These are phyloP conservation scores for Xeromyces bisporus DNA, from an alignment of 495 filamentous ascomycete species.

Conservation along the genomic window DNA sequence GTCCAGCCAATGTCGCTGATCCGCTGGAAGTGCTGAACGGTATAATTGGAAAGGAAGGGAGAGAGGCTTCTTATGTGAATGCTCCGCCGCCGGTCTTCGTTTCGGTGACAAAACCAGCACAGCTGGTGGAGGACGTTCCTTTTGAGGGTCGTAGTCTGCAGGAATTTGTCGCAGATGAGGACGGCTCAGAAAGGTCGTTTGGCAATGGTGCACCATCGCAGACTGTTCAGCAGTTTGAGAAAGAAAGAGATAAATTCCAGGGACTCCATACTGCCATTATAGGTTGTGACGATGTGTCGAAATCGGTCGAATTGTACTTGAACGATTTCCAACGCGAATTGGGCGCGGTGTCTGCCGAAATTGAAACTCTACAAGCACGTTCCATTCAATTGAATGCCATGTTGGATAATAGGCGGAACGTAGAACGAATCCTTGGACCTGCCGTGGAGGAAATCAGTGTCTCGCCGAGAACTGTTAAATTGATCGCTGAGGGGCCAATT, in stretches of 20 bases:
- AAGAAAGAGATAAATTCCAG: slow-evolving; percentile 75
- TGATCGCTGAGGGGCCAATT: slow-evolving; percentile 73
- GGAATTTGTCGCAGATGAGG: slow-evolving; percentile 42
- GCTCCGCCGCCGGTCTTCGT: background rate
- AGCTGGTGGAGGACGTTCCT: slow-evolving; percentile 48
- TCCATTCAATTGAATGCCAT: slow-evolving; percentile 73
- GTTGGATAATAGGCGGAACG: slow-evolving; percentile 72
- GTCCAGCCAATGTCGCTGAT: slow-evolving; percentile 41
- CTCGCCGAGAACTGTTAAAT: slow-evolving; percentile 61
- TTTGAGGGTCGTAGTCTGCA: slow-evolving; percentile 61
- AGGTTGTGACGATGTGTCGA: slow-evolving; percentile 83
- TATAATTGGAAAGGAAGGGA: slow-evolving; percentile 45
- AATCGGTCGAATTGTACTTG: slow-evolving; percentile 80
- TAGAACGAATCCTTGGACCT: slow-evolving; percentile 77
- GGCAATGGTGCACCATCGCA: slow-evolving; percentile 42
- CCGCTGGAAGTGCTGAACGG: slow-evolving; percentile 54
- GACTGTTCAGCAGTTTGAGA: slow-evolving; percentile 67
- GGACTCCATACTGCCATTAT: slow-evolving; percentile 78
- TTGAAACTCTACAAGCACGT: slow-evolving; percentile 77
- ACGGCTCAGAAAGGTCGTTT: slow-evolving; percentile 15
- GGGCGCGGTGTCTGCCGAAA: slow-evolving; percentile 80
- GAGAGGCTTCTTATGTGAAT: slow-evolving; percentile 4
- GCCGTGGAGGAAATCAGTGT: slow-evolving; percentile 84
- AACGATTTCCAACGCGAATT: slow-evolving; percentile 86
- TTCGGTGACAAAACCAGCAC: slow-evolving; percentile 18